These are phyloP conservation scores for Zanthoxylum bungeanum DNA, from an alignment of 345 rosid species.

Conservation along the genomic window DNA sequence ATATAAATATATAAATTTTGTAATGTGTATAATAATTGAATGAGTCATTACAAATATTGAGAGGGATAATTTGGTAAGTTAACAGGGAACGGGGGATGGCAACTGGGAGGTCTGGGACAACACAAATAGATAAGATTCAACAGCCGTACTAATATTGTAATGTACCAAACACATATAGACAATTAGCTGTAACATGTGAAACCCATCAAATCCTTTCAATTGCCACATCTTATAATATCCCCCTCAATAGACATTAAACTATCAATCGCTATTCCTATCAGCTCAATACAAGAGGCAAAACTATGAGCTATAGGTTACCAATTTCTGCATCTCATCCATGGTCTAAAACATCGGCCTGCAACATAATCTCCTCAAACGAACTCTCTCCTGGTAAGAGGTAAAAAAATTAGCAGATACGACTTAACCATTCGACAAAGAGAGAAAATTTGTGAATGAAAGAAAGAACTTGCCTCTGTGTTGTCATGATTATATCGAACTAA, in stretches of 20 bases:
- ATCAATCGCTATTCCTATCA: background rate
- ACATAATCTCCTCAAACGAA: slow-evolving; percentile 60
- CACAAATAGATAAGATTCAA: too few relatives aligned
- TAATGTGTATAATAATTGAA: too few relatives aligned
- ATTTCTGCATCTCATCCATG: background rate
- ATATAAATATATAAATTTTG: too few relatives aligned
- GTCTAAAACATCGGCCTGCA: slow-evolving; percentile 27
- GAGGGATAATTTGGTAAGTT: too few relatives aligned
- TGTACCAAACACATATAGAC: background rate
- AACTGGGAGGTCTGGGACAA: too few relatives aligned
- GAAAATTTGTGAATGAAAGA: background rate
- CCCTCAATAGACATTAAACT: background rate
- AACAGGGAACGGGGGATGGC: too few relatives aligned
- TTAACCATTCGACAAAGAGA: background rate
- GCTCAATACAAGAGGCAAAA: background rate
- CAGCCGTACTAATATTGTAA: too few relatives aligned
- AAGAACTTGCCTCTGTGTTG: slow-evolving; percentile 38
- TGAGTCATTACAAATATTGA: too few relatives aligned
- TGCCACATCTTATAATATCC: background rate
- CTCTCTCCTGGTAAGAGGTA: slow-evolving; percentile 41
- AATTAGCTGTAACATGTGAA: background rate
- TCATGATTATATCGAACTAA: slow-evolving; percentile 51
- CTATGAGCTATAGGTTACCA: background rate
- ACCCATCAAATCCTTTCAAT: too few relatives aligned
- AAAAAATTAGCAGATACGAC: background rate